These are phyloP conservation scores for Thamnidium elegans DNA, from an alignment of 192 early-diverging fungal species.

Conservation along the genomic window DNA sequence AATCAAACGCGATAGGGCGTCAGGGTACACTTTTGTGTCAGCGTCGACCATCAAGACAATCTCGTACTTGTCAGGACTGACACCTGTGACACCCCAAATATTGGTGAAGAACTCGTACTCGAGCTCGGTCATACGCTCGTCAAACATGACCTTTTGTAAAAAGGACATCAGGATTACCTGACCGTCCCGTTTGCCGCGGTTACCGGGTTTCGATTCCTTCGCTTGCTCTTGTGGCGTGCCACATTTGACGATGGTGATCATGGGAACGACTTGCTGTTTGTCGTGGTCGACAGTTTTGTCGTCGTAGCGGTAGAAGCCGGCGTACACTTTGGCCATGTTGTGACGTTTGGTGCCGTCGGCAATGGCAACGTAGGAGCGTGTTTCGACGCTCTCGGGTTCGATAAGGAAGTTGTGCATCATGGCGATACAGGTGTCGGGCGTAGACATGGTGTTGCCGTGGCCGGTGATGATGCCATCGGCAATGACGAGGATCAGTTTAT, in stretches of 20 bases:
- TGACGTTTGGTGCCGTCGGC: conserved; percentile 89
- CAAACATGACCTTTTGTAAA: conserved; percentile 85
- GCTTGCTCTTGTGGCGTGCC: conserved; percentile 59
- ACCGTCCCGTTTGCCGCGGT: conserved; percentile 95
- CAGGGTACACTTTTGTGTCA: conserved; percentile 76
- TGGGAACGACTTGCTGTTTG: conserved; percentile 62
- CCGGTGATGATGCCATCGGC: conserved; percentile 80
- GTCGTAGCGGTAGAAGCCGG: conserved; percentile 81
- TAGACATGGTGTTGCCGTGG: conserved; percentile 71
- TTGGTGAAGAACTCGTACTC: conserved; percentile 79
- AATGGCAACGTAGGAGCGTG: conserved; percentile 85
- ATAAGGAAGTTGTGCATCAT: conserved; percentile 74
- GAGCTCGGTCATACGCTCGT: conserved; percentile 81
- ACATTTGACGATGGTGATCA: conserved; percentile 56
- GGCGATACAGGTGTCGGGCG: conserved; percentile 73
- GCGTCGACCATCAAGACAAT: conserved; percentile 82
- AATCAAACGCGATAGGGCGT: conserved; percentile 68
- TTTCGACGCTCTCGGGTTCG: conserved; percentile 56
- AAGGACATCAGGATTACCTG: conserved; percentile 97
- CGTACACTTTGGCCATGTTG: conserved; percentile 92
- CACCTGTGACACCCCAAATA: conserved; percentile 69
- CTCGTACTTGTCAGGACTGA: conserved; percentile 75
- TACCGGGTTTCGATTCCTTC: conserved; percentile 68
- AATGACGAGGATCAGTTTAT: conserved; percentile 78
- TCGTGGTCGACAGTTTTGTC: conserved; percentile 53